These are phyloP conservation scores for Mortierella sp. DNA, from an alignment of 371 early-diverging fungal species.

Conservation along the genomic window DNA sequence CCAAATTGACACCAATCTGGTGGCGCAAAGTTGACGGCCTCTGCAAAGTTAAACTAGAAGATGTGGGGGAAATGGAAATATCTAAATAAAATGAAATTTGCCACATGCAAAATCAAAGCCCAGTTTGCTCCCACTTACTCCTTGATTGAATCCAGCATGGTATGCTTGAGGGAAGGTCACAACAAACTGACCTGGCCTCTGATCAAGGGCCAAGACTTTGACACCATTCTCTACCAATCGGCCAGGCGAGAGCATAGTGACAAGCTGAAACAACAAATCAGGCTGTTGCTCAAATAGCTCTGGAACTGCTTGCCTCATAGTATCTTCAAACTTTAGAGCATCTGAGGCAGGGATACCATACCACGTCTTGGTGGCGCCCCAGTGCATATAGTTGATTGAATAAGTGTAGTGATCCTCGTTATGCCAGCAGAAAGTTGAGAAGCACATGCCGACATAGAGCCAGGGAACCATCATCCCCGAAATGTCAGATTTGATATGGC, in stretches of 20 bases:
- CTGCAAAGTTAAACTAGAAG: slow-evolving; percentile 88
- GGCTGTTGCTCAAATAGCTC: slow-evolving; percentile 93
- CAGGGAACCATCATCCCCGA: slow-evolving; percentile 97
- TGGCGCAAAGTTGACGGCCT: slow-evolving; percentile 97
- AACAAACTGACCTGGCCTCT: slow-evolving; percentile 94
- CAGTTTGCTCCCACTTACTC: slow-evolving; percentile 64
- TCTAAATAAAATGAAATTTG: too few relatives aligned
- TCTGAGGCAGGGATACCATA: slow-evolving; percentile 93
- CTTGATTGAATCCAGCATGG: slow-evolving; percentile 97
- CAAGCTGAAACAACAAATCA: slow-evolving; percentile 92
- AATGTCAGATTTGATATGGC: slow-evolving; percentile 90
- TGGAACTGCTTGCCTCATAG: slow-evolving; percentile 85
- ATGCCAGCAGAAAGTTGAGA: slow-evolving; percentile 98
- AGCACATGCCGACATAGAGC: slow-evolving; percentile 97
- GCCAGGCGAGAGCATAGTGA: slow-evolving; percentile 91
- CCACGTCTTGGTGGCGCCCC: slow-evolving; percentile 98
- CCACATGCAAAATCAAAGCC: background rate
- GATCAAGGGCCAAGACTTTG: slow-evolving; percentile 84
- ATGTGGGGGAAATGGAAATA: too few relatives aligned
- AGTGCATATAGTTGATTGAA: slow-evolving; percentile 96
- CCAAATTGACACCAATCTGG: slow-evolving; percentile 93
- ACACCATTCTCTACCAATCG: slow-evolving; percentile 82
- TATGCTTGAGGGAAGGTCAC: slow-evolving; percentile 96
- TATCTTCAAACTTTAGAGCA: slow-evolving; percentile 86
- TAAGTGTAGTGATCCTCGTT: slow-evolving; percentile 97